Base-by-base conservation (phyloP, 2,329 filamentous ascomycete genomes). In the Sphaerulina populicola region DNA sequence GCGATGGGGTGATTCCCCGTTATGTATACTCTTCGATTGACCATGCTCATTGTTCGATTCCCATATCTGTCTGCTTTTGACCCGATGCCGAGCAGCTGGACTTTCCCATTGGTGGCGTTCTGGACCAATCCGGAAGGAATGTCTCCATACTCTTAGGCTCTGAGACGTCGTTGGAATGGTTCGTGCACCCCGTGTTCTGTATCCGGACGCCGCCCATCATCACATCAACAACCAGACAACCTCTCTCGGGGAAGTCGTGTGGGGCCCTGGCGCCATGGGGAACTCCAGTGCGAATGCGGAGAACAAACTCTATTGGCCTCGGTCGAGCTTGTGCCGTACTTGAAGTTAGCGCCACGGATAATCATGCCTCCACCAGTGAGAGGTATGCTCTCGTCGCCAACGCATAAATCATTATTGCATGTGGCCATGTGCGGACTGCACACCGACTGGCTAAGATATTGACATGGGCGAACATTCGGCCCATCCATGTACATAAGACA, bases 91-190 rank as follows among this genome's bases (percentile, higher is more conserved):
- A 27, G n/a, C 36, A 45, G 37, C 42, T 38, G 27, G 40, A n/a
- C 15, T 3, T 41, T 41, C 7, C 15, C 23, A 10, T 21, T 18
- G 38, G 52, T 51, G 44, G 52, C 52, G 44, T 45, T 41, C 15
- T 23, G 3, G 8, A 30, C 44, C 14, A 23, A 39, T 43, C 31
- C 52, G 48, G 52, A 48, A 49, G 48, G 52, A 45, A 51, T 48
- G 36, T 33, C 43, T 54, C 52, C 52, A 53, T 36, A 23, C 12
- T 18, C n/a, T 41, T 29, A 18, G 18, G 18, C 18, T 18, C 18
- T 18, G 18, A 31, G 23, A 43, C 7, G 38, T 18, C 12, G 21
- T 14, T 11, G 30, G 36, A 48, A 31, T 35, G 23, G 38, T 14
- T 29, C 31, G 37, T 14, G 27, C 10, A 18, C 29, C 21, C 14